Percentiles rank a stretch among this genome's conserved stretches.
These are phyloP conservation scores for Amanita subjunquillea DNA, from an alignment of 768 basidiomycete genomes.

Conservation along the genomic window DNA sequence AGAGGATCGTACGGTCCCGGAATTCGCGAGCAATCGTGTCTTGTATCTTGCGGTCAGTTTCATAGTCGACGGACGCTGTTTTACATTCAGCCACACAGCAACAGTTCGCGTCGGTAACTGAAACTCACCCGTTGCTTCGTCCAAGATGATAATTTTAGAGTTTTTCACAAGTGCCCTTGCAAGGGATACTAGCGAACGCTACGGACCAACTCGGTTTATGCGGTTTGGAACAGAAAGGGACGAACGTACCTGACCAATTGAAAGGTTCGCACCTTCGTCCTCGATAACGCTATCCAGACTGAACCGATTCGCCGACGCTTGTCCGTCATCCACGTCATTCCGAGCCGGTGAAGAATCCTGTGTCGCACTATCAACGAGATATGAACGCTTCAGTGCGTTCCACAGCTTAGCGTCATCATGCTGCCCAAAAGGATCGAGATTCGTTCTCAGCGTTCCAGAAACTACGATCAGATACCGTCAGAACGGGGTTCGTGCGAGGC, in stretches of 20 bases:
- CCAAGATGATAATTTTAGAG: conserved; percentile 74
- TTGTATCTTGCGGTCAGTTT: conserved; percentile 87
- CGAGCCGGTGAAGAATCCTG: conserved; percentile 17
- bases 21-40: conserved; percentile 83
- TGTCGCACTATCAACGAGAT: conserved; percentile 54
- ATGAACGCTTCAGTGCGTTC: conserved; percentile 81
- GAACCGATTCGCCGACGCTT: conserved; percentile 51
- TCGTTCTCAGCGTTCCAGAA: conserved; percentile 74
- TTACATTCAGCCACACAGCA: conserved; percentile 1
- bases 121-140: conserved; percentile 70
- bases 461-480: conserved; percentile 25
- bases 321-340: conserved; percentile 26
- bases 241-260: conserved; percentile 49
- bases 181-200: conserved; percentile 79
- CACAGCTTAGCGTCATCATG: conserved; percentile 76
- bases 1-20: conserved; percentile 73
- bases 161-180: conserved; percentile 87
- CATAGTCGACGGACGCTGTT: conserved; percentile 76
- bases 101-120: background rate
- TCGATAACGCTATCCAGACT: conserved; percentile 78
- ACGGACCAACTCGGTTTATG: background rate
- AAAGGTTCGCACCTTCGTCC: conserved; percentile 79
- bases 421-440: conserved; percentile 82
- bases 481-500: background rate
- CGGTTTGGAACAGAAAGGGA: conserved; percentile 8